Percentiles rank a stretch among this genome's conserved stretches.
These are phyloP conservation scores for Saksenaea vasiformis DNA, from an alignment of 371 early-diverging fungal species.

Conservation along the genomic window DNA sequence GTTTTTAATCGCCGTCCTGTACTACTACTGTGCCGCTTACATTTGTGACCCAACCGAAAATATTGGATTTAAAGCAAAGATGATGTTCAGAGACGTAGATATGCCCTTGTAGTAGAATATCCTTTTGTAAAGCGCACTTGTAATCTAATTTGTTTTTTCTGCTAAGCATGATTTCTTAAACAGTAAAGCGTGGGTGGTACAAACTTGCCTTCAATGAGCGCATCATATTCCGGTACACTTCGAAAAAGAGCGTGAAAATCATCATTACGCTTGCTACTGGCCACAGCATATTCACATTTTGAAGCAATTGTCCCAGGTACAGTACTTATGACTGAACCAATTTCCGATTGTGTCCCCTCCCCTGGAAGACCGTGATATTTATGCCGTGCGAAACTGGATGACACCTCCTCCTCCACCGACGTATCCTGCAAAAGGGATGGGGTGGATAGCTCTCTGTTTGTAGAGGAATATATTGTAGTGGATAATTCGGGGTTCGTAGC, in stretches of 20 bases:
- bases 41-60: constrained; percentile 94
- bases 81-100: constrained; percentile 86
- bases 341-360: not conserved
- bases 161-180: not conserved
- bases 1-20: not conserved
- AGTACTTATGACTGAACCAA: not conserved
- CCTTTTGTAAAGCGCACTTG: constrained; percentile 90
- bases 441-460: not conserved
- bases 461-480: not conserved
- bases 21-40: constrained; percentile 37
- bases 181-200: not conserved
- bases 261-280: constrained; percentile 37
- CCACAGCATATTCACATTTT: constrained; percentile 6
- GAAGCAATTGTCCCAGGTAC: not conserved
- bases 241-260: constrained; percentile 59
- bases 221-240: constrained; percentile 54
- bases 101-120: constrained; percentile 91
- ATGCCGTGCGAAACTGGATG: not conserved
- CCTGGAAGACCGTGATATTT: not conserved
- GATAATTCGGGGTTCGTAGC: not conserved
- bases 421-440: not conserved
- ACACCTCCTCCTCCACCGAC: not conserved
- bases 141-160: constrained; percentile 61
- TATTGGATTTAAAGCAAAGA: constrained; percentile 93
- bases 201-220: constrained; percentile 51